These are phyloP conservation scores for Pseudocercospora fuligena DNA, from an alignment of 2,329 filamentous ascomycete species.

Conservation along the genomic window DNA sequence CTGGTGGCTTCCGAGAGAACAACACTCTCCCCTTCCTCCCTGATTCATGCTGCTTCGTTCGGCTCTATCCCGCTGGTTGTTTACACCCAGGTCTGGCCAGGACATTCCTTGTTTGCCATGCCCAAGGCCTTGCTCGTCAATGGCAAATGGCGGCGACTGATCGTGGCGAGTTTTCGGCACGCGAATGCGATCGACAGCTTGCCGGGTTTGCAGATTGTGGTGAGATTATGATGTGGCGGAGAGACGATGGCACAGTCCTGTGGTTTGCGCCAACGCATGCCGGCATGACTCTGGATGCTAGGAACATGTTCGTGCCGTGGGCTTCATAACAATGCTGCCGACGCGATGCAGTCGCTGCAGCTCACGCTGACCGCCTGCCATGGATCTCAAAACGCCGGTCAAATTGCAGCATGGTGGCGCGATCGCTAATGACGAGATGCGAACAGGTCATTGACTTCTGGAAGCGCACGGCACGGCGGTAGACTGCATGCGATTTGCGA, in stretches of 20 bases:
- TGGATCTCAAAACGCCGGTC: slow-evolving; percentile 20
- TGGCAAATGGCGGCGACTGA: slow-evolving; percentile 24
- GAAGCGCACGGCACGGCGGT: not conserved
- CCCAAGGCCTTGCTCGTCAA: slow-evolving; percentile 10
- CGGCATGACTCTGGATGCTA: slow-evolving; percentile 25
- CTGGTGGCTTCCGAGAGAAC: not conserved
- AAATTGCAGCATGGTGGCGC: slow-evolving; percentile 24
- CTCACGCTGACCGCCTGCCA: slow-evolving; percentile 19
- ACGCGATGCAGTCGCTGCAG: slow-evolving; percentile 18
- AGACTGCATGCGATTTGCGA: not conserved
- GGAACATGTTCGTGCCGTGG: slow-evolving; percentile 22
- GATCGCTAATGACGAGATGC: slow-evolving; percentile 12
- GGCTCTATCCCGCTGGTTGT: slow-evolving; percentile 17
- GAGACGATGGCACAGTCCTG: slow-evolving; percentile 20
- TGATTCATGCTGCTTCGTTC: not conserved
- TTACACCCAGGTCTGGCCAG: slow-evolving; percentile 17
- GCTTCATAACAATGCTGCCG: slow-evolving; percentile 10
- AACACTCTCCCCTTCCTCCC: not conserved
- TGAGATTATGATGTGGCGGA: slow-evolving; percentile 19
- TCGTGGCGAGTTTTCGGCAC: slow-evolving; percentile 27
- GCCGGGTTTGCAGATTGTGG: slow-evolving; percentile 28
- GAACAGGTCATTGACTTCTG: not conserved
- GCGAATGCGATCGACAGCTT: slow-evolving; percentile 27
- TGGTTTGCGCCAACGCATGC: slow-evolving; percentile 24
- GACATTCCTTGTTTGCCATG: slow-evolving; percentile 22